phyloP scores from a whole-genome alignment of 352 stramenopile species.

The Phytopythium ostracodes region DNA sequence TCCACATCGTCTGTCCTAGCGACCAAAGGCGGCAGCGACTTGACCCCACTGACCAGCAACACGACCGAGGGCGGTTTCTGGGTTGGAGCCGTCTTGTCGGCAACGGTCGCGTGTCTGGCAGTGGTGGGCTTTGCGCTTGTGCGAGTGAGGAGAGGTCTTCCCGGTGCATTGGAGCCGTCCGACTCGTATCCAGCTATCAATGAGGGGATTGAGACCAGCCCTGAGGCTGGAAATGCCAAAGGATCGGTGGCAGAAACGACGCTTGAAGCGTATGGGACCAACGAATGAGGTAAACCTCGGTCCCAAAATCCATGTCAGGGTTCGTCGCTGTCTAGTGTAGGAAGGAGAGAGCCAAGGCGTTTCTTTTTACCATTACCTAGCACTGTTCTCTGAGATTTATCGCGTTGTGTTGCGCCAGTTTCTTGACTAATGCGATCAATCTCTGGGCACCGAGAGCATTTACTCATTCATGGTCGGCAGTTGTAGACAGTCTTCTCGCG shows the following conservation, averaged over 20 bases:
- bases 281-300: neutral
- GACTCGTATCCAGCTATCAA: neutral
- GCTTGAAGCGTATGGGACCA: neutral
- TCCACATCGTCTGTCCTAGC: neutral
- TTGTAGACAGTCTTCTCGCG: too few relatives aligned
- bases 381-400: too few relatives aligned
- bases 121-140: neutral
- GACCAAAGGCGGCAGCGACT: too few relatives aligned
- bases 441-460: too few relatives aligned
- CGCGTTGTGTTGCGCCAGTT: neutral
- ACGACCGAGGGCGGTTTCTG: neutral
- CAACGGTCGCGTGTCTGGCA: neutral
- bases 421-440: neutral
- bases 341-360: neutral
- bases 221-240: neutral
- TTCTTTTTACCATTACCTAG: too few relatives aligned
- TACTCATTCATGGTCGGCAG: too few relatives aligned
- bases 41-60: neutral
- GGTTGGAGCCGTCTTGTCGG: neutral
- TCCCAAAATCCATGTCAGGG: neutral
- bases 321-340: neutral
- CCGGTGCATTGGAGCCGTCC: neutral
- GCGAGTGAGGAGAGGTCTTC: neutral
- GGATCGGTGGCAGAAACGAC: neutral
- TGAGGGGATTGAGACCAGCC: neutral